These are phyloP conservation scores for Termitomyces sp. DNA, from an alignment of 768 basidiomycete species.

Conservation along the genomic window DNA sequence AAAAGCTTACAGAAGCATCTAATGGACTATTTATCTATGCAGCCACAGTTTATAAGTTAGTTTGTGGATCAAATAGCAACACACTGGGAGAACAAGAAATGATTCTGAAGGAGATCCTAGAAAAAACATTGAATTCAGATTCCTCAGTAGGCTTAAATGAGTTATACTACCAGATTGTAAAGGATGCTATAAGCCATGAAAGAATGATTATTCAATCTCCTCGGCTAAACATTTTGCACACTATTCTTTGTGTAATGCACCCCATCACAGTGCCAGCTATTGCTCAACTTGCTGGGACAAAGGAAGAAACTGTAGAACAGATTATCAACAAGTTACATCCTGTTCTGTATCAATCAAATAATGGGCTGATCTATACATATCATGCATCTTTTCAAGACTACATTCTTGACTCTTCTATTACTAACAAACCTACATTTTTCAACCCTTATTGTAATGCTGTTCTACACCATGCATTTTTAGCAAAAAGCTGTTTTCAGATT, in stretches of 20 bases:
- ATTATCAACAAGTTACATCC: background rate
- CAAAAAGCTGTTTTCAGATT: background rate
- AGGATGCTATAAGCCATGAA: background rate
- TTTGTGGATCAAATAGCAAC: background rate
- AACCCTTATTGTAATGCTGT: background rate
- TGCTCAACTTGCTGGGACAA: background rate
- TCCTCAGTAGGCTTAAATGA: background rate
- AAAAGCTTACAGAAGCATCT: background rate
- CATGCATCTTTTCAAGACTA: slow-evolving; percentile 1
- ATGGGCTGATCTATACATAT: background rate
- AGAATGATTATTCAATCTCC: background rate
- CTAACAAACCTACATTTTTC: background rate
- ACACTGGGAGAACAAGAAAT: background rate
- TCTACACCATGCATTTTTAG: background rate
- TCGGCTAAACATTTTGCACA: background rate
- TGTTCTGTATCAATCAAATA: background rate
- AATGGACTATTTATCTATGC: background rate
- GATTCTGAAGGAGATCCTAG: background rate
- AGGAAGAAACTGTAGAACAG: background rate
- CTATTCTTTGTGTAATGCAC: slow-evolving; percentile 2
- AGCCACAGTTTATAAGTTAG: background rate
- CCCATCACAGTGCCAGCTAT: background rate
- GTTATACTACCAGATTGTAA: background rate
- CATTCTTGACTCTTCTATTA: background rate
- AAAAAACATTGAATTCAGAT: background rate